Conservation (phyloP, 768 basidiomycete species). For the Boletales sp. region DNA sequence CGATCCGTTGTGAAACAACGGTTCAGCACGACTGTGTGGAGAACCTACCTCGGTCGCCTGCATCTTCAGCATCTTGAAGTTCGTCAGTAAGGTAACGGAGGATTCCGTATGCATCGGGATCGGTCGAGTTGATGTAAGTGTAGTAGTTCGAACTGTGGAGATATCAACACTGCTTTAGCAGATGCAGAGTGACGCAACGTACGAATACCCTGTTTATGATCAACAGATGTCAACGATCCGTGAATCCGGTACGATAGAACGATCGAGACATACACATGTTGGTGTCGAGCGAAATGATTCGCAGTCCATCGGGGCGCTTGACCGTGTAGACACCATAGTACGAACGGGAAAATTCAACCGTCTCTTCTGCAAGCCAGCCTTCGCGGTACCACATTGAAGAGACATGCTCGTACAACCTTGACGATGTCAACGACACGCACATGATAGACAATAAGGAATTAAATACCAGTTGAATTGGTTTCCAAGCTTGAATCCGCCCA, state of each 20-base stretch:
- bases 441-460: neutral
- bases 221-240: neutral
- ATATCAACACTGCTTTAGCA: neutral
- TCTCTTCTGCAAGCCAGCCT: slow-evolving; percentile 37
- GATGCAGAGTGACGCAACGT: slow-evolving; percentile 4
- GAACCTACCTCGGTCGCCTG: slow-evolving; percentile 39
- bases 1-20: neutral
- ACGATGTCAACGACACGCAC: neutral
- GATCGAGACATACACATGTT: slow-evolving; percentile 39
- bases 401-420: slow-evolving; percentile 47
- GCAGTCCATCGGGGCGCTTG: slow-evolving; percentile 38
- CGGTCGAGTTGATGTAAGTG: slow-evolving; percentile 45
- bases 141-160: slow-evolving; percentile 39
- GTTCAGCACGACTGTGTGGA: neutral
- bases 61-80: slow-evolving; percentile 49
- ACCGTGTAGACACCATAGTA: slow-evolving; percentile 48
- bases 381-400: slow-evolving; percentile 42
- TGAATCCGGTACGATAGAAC: neutral
- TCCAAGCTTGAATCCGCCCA: slow-evolving; percentile 26
- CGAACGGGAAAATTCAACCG: slow-evolving; percentile 34
- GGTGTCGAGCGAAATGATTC: slow-evolving; percentile 43
- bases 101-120: slow-evolving; percentile 46
- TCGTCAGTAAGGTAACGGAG: slow-evolving; percentile 49
- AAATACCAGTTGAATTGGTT: slow-evolving; percentile 39
- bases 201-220: slow-evolving; percentile 32